phyloP scores from a whole-genome alignment of 805 yeast species.

The Saccharomycopsis sp. region DNA sequence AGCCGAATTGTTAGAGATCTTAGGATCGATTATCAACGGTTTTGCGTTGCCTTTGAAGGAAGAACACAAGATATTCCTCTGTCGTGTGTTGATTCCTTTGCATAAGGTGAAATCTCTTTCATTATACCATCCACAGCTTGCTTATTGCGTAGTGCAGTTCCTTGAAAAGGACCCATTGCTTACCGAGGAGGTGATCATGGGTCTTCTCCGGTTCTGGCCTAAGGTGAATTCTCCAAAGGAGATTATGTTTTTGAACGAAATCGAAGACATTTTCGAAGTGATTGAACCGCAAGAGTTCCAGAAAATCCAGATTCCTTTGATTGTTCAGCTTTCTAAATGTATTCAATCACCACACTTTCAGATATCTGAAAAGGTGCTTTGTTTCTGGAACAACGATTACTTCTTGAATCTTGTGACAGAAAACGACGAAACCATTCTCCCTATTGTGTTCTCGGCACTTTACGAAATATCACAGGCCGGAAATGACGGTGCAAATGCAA shows the following conservation, averaged over 20 bases:
- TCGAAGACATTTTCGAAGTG: conserved; percentile 94
- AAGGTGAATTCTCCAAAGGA: conserved; percentile 92
- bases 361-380: conserved; percentile 90
- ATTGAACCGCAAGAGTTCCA: conserved; percentile 90
- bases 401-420: conserved; percentile 86
- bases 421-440: conserved; percentile 85
- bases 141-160: conserved; percentile 95
- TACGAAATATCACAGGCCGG: conserved; percentile 64
- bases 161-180: conserved; percentile 87
- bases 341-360: conserved; percentile 95
- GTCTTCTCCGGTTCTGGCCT: conserved; percentile 92
- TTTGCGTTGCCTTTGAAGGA: conserved; percentile 96
- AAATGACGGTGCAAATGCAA: conserved; percentile 15
- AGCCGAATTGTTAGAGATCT: conserved; percentile 87
- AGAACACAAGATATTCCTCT: conserved; percentile 87
- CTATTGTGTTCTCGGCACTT: conserved; percentile 83
- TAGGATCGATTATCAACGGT: conserved; percentile 95
- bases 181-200: conserved; percentile 96
- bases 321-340: conserved; percentile 90
- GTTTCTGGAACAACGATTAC: conserved; percentile 93
- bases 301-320: conserved; percentile 86
- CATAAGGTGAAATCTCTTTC: conserved; percentile 88
- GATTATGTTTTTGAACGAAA: conserved; percentile 90
- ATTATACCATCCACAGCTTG: conserved; percentile 91
- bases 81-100: conserved; percentile 81